Percentiles rank a stretch among this genome's conserved stretches.
phyloP scores from a whole-genome alignment of 31 red algal genomes.

The Pterothamnion heteromorphum region DNA sequence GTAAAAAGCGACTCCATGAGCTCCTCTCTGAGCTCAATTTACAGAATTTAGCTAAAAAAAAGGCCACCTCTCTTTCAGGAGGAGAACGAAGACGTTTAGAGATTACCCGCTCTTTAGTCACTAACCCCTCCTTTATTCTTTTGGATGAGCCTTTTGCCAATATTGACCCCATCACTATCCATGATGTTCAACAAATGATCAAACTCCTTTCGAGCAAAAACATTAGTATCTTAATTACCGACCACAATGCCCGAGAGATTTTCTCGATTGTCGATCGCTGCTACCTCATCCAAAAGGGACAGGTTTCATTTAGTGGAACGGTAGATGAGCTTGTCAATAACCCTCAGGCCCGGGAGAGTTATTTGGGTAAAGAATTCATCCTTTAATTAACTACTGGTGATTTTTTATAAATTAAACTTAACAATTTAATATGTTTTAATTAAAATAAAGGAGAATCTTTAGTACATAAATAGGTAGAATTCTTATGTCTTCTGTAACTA shows the following conservation, averaged over 20 bases:
- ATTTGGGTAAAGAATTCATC: conserved; percentile 28
- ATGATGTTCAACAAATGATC: conserved; percentile 31
- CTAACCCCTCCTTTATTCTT: conserved; percentile 23
- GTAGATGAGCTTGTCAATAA: conserved; percentile 17
- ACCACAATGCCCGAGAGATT: conserved; percentile 34
- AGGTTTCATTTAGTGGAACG: background rate
- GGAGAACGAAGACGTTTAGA: conserved; percentile 33
- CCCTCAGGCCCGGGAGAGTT: background rate
- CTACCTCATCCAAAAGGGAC: conserved; percentile 23
- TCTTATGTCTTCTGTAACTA: too few species aligned
- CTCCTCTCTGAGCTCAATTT: conserved; percentile 15
- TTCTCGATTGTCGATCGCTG: conserved; percentile 16
- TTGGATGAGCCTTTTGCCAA: conserved; percentile 45
- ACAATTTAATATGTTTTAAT: background rate
- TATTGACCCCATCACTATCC: conserved; percentile 33
- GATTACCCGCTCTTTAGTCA: conserved; percentile 28
- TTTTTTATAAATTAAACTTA: background rate
- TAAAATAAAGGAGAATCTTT: background rate
- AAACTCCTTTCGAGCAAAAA: background rate
- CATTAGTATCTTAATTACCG: conserved; percentile 46
- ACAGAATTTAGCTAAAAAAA: background rate
- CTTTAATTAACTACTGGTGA: background rate
- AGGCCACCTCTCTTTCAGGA: background rate
- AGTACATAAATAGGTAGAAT: background rate
- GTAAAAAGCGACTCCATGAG: background rate